These are phyloP conservation scores for Podospora didyma DNA, from an alignment of 495 filamentous ascomycete genomes.

Conservation along the genomic window DNA sequence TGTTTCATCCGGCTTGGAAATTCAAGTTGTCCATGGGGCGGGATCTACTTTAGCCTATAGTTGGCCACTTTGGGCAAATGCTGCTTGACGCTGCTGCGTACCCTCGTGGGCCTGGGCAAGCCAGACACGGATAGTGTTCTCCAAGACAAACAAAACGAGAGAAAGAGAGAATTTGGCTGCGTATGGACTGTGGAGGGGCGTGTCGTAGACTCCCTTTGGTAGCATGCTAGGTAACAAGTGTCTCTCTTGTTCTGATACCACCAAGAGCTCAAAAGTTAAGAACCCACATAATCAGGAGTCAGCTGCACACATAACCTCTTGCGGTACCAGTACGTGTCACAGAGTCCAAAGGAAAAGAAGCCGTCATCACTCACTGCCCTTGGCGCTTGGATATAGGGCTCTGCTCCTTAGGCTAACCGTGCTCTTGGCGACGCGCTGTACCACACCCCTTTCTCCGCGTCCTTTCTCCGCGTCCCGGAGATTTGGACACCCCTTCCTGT, in stretches of 20 bases:
- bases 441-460: too few species aligned
- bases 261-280: too few species aligned
- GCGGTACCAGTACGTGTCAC: too few species aligned
- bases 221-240: too few species aligned
- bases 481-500: conserved; percentile 11
- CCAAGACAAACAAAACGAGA: not conserved
- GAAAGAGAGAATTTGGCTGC: not conserved
- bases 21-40: not conserved
- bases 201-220: too few species aligned
- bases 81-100: not conserved
- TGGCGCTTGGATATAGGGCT: not conserved
- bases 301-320: too few species aligned
- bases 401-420: not conserved
- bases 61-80: not conserved
- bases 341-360: too few species aligned
- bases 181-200: too few species aligned
- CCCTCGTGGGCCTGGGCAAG: not conserved
- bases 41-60: conserved; percentile 2
- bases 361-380: not conserved
- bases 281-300: too few species aligned
- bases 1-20: conserved; percentile 1
- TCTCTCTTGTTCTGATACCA: too few species aligned
- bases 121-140: not conserved
- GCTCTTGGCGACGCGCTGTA: conserved; percentile 5
- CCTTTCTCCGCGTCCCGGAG: conserved; percentile 13